Conservation (phyloP, 2,329 filamentous ascomycete species). For the Hymenoscyphus repandus region DNA sequence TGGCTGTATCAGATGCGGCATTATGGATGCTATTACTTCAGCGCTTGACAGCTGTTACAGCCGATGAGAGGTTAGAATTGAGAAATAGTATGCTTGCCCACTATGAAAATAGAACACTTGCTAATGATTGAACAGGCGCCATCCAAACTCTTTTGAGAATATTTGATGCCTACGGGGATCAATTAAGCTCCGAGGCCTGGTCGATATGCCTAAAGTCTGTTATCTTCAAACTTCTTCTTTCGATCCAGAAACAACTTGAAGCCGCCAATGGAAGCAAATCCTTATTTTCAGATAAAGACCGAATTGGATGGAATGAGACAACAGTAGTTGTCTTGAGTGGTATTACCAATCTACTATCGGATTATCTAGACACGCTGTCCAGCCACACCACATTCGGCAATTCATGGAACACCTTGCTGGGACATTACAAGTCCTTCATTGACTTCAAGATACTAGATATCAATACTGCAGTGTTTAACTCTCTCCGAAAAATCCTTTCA, state of each 20-base stretch:
- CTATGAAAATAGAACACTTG: constrained; percentile 21
- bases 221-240: constrained; percentile 70
- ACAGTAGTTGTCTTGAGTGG: constrained; percentile 70
- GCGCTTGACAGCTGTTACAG: constrained; percentile 65
- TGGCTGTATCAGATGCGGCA: constrained; percentile 60
- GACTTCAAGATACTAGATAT: constrained; percentile 62
- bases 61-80: constrained; percentile 67
- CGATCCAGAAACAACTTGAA: constrained; percentile 55
- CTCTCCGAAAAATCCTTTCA: constrained; percentile 58
- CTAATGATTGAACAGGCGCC: constrained; percentile 48
- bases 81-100: constrained; percentile 56
- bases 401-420: constrained; percentile 71
- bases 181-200: constrained; percentile 74
- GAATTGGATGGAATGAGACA: constrained; percentile 65
- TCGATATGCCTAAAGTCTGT: constrained; percentile 75
- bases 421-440: constrained; percentile 60
- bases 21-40: constrained; percentile 75
- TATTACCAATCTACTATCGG: constrained; percentile 66
- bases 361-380: constrained; percentile 69
- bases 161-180: constrained; percentile 84
- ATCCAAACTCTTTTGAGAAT: constrained; percentile 89
- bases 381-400: constrained; percentile 60
- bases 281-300: constrained; percentile 36
- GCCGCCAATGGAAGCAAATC: constrained; percentile 32
- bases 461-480: constrained; percentile 66